Evolutionary conservation across 768 basidiomycete species (phyloP), one percentile per base, ranked within the genome.

Genomic region (Mycena vitilis): DNA sequence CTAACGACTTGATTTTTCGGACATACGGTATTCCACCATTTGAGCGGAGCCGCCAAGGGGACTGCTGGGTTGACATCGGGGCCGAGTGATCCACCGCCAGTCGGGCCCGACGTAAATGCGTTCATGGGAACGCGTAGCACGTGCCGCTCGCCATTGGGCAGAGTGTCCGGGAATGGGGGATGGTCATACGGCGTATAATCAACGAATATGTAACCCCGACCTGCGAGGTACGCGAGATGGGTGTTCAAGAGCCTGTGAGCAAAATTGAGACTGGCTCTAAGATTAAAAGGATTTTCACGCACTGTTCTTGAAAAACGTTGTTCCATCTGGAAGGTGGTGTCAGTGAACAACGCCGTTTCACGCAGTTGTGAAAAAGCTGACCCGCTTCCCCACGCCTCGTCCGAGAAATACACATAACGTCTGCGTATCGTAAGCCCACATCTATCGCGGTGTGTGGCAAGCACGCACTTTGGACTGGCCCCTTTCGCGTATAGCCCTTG

Each of bases 101-200:
- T 66, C 13, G 69, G 69, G 8, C 69, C 69, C 2, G 65, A 51
- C n/a, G 55, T 38, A 18, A 70, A 49, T 10, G 69, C 69, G 65
- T 70, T 70, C 57, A 70, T 66, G 1, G 69, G 65, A 13, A 70
- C 38, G 5, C 63, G 23, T 0, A 70, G 56, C 55, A 53, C 30
- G 42, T 66, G 44, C 2, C 69, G 53, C 6, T 54, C 63, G 25
- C 69, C 69, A 25, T 62, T 48, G 0, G 38, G 5, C 1, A 66
- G 65, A 9, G 44, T 63, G 44, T 70, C 69, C 18, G 69, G 69
- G 34, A 70, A 70, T 8, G 65, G 69, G 2, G 61, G 60, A 30
- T 70, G 64, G 48, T 65, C 64, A 5, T 56, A 40, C 1, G 69
- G 54, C 23, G 59, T 59, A 18, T 66, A 70, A 4, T 52, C 22